A percentile compares a stretch with the other conserved stretches of the same genome.
Evolutionary conservation across 768 basidiomycete genomes (phyloP).

Genomic region (Leccinum ochraceum): DNA sequence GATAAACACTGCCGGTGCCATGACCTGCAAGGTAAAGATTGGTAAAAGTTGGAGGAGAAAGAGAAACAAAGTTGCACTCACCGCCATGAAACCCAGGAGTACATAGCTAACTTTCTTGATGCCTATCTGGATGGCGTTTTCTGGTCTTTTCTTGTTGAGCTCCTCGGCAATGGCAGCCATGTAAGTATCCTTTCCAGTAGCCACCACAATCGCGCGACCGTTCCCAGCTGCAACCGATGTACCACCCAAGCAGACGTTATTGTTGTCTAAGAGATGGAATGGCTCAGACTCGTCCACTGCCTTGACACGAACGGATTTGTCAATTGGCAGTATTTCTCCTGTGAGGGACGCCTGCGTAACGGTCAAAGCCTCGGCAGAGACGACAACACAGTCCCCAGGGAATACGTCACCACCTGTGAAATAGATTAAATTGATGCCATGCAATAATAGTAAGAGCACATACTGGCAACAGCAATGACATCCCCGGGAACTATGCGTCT

Average conservation of each 20-base stretch:
- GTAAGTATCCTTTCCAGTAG: constrained; percentile 36
- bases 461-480: constrained; percentile 33
- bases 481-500: constrained; percentile 36
- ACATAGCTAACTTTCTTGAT: constrained; percentile 37
- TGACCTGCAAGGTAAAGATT: constrained; percentile 19
- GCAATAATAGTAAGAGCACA: not conserved
- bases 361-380: constrained; percentile 35
- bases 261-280: constrained; percentile 34
- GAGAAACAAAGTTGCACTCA: constrained; percentile 9
- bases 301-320: constrained; percentile 26
- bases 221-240: constrained; percentile 37
- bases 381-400: constrained; percentile 37
- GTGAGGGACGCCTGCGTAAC: constrained; percentile 39
- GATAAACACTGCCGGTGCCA: constrained; percentile 33
- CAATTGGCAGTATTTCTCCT: constrained; percentile 38
- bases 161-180: constrained; percentile 38
- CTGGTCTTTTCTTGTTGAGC: constrained; percentile 32
- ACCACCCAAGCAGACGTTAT: constrained; percentile 36
- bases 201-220: constrained; percentile 32
- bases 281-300: constrained; percentile 16
- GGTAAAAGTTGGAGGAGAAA: not conserved
- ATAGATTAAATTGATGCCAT: not conserved
- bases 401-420: constrained; percentile 36
- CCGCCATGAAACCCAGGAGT: constrained; percentile 33
- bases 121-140: constrained; percentile 35